These are phyloP conservation scores for Uronychia binucleata DNA, from an alignment of 73 alveolate genomes.

Conservation along the genomic window DNA sequence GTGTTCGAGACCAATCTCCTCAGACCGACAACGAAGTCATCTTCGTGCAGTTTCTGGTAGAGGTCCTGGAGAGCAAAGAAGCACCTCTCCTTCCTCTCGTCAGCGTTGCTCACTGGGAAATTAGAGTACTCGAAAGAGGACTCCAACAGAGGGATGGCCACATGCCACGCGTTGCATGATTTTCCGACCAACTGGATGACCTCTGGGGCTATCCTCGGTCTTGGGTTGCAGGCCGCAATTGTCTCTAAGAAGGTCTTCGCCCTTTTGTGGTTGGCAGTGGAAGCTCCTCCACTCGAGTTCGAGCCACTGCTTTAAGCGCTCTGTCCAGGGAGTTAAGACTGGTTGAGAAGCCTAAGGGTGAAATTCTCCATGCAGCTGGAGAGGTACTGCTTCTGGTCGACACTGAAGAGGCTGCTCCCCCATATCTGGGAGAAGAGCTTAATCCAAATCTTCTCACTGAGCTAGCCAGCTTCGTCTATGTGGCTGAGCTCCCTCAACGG, in stretches of 20 bases:
- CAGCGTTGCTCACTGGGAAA: neutral
- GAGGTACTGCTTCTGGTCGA: constrained; percentile 29
- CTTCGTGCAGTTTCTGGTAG: constrained; percentile 42
- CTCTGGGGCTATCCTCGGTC: constrained; percentile 48
- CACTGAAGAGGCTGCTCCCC: constrained; percentile 12
- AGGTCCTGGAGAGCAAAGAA: constrained; percentile 34
- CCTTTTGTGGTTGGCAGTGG: neutral
- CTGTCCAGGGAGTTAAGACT: neutral
- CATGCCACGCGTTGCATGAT: constrained; percentile 47
- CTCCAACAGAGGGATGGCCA: constrained; percentile 38
- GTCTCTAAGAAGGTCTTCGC: constrained; percentile 47
- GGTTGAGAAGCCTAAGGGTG: neutral
- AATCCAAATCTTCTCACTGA: constrained; percentile 38
- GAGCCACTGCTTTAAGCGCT: constrained; percentile 12
- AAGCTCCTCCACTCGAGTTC: constrained; percentile 8
- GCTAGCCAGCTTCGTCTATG: constrained; percentile 27
- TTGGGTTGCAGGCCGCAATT: constrained; percentile 26
- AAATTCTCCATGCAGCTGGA: constrained; percentile 17
- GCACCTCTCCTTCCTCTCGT: constrained; percentile 34
- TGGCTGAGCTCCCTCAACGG: constrained; percentile 43
- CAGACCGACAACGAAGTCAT: constrained; percentile 47
- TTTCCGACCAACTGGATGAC: constrained; percentile 31
- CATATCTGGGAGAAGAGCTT: constrained; percentile 44
- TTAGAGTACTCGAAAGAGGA: neutral
- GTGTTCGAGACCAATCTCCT: constrained; percentile 27